These are phyloP conservation scores for Pontederia crassipes DNA, from an alignment of 176 grass and related monocot species.

Conservation along the genomic window DNA sequence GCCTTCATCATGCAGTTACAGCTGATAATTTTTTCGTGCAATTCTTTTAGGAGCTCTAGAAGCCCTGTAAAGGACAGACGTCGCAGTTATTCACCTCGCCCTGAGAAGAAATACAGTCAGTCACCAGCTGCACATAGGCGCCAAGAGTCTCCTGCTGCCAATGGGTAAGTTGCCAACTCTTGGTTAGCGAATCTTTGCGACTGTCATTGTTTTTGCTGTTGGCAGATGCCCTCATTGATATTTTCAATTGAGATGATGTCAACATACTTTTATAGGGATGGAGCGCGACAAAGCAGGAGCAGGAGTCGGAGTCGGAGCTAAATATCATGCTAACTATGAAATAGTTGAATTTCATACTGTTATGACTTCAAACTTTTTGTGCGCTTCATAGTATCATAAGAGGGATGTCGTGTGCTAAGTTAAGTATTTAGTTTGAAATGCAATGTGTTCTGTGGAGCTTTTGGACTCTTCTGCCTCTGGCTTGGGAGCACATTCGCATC, in stretches of 20 bases:
- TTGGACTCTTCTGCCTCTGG: too few relatives aligned
- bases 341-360: too few relatives aligned
- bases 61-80: constrained; percentile 1
- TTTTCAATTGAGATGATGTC: neutral
- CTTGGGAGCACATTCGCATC: too few relatives aligned
- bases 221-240: neutral
- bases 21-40: neutral
- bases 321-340: neutral
- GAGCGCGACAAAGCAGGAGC: neutral
- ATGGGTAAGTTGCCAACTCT: constrained; percentile 10
- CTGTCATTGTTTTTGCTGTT: neutral
- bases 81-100: constrained; percentile 18
- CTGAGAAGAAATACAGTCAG: neutral
- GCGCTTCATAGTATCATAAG: too few relatives aligned
- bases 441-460: too few relatives aligned
- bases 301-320: constrained; percentile 15
- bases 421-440: too few relatives aligned
- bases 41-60: neutral
- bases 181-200: too few relatives aligned
- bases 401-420: neutral
- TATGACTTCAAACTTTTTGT: too few relatives aligned
- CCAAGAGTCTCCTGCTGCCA: constrained; percentile 10
- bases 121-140: constrained; percentile 9
- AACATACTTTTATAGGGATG: constrained; percentile 4
- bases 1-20: neutral